Conservation (phyloP, 2,329 filamentous ascomycete species). For the Xylariaceae sp. region DNA sequence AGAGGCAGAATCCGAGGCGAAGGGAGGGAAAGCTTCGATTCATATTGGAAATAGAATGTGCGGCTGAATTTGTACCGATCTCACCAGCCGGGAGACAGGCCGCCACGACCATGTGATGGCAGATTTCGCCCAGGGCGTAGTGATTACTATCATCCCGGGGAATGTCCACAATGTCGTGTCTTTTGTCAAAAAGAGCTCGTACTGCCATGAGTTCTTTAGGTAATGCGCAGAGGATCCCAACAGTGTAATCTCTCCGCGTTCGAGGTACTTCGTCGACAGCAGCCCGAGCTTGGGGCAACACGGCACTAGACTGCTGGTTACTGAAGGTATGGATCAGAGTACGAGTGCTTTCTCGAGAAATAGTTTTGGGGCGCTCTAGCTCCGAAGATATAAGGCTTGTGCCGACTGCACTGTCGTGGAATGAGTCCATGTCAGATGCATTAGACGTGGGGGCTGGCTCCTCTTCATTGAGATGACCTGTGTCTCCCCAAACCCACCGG, state of each 20-base stretch:
- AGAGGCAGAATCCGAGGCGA: background rate
- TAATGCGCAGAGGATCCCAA: slow-evolving; percentile 8
- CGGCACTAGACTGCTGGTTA: too few species aligned
- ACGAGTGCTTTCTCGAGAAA: too few species aligned
- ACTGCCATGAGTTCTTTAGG: slow-evolving; percentile 9
- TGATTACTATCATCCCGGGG: background rate
- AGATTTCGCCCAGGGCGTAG: too few species aligned
- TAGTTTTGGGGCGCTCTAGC: too few species aligned
- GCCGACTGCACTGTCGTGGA: too few species aligned
- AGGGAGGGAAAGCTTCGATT: background rate
- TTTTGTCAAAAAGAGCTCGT: background rate
- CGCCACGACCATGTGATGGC: background rate
- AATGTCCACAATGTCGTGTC: background rate
- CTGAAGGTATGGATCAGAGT: too few species aligned
- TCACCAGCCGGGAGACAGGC: background rate
- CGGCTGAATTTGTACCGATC: background rate
- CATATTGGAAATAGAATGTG: background rate
- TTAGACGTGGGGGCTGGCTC: too few species aligned
- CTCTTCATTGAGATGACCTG: slow-evolving; percentile 17
- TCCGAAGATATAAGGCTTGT: too few species aligned
- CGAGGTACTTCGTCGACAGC: too few species aligned
- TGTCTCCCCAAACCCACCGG: slow-evolving; percentile 20
- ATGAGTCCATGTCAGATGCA: too few species aligned
- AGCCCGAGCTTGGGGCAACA: too few species aligned
- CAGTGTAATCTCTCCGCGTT: slow-evolving; percentile 1